Base-by-base conservation (phyloP, 352 stramenopile genomes). In the Phytophthora palmivora region DNA sequence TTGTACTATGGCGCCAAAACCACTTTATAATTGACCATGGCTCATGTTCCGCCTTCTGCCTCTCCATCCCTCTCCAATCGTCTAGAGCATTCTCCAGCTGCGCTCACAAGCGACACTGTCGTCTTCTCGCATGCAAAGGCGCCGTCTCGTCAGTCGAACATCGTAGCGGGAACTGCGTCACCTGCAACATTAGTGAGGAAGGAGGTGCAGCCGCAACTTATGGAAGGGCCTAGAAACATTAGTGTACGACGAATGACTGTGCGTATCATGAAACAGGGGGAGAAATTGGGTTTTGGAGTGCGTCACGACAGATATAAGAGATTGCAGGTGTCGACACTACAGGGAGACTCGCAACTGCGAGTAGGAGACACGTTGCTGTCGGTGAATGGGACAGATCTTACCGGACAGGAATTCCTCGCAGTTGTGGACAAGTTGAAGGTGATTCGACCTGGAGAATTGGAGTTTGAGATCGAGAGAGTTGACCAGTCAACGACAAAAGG, bases 341-440 rank as follows among this genome's bases (percentile, higher is more conserved):
- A 87, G 33, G 37, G 44, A 37, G 70, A 72, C 37, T 79, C 77
- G 2, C 63, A 11, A 38, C 48, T 91, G 28, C 72, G 63, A 5
- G 73, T 89, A 28, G 86, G 84, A 14, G 86, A 95, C 58, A 80
- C 72, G 18, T 68, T 94, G 30, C 52, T 94, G 38, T 82, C 82
- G 0, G 80, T 93, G 21, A 93, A 95, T 26, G 82, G 74, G 22
- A 54, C 71, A 24, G 58, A 81, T 32, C 61, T 93, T 16, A 80
- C 60, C 11, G 68, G 73, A 0, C 61, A 84, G 22, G 73, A 77
- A 7, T 91, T 91, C 28, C 34, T 80, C 10, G 70, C 82, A 16
- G 76, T 79, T 2, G 82, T 90, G 38, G 70, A 88, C 34, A 64
- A 81, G 6, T 64, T 92, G 47, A 90, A 92, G 67, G 70, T 71